Evolutionary conservation across 495 filamentous ascomycete genomes (phyloP).

Genomic region (Trichoderma orchidacearum): DNA sequence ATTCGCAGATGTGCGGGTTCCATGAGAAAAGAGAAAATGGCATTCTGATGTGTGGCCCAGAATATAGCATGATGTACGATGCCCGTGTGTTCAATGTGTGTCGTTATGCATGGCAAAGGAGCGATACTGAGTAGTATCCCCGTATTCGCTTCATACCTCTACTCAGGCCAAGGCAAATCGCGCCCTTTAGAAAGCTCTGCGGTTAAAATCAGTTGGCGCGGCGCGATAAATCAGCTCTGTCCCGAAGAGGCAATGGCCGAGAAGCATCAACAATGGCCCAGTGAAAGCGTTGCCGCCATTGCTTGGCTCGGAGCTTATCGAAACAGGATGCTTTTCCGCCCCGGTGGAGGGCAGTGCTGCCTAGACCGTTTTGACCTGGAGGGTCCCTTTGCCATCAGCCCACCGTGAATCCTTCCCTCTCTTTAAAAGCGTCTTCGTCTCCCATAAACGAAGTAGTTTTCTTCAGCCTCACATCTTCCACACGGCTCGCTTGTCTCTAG

Average conservation of each 20-base stretch:
- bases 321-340: neutral
- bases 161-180: too few species aligned
- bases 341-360: neutral
- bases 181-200: too few species aligned
- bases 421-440: constrained; percentile 3
- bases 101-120: too few species aligned
- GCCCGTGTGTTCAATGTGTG: too few species aligned
- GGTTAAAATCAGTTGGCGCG: neutral
- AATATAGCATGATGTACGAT: too few species aligned
- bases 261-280: neutral
- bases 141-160: too few species aligned
- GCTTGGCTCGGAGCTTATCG: neutral
- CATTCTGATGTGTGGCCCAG: too few species aligned
- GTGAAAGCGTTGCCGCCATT: neutral
- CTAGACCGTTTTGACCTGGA: neutral
- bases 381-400: neutral
- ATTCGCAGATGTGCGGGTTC: neutral
- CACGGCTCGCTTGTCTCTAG: neutral
- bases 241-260: neutral
- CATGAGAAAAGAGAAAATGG: too few species aligned
- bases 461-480: neutral
- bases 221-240: neutral
- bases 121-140: too few species aligned
- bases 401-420: neutral
- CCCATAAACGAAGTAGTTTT: neutral